These are phyloP conservation scores for Boletales sp. DNA, from an alignment of 768 basidiomycete genomes.

Conservation along the genomic window DNA sequence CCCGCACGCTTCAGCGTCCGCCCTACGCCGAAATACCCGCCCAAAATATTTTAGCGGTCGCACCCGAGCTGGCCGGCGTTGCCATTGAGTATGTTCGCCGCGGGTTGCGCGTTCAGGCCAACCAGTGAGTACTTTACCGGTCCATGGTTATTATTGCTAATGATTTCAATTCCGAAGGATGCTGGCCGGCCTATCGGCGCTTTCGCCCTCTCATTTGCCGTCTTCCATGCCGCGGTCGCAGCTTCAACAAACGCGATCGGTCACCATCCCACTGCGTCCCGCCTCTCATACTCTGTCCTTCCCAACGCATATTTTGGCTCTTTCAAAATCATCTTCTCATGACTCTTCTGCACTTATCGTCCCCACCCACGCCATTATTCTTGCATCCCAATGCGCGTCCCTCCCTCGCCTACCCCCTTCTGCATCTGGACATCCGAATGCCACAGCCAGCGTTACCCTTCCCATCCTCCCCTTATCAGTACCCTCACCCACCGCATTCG, in stretches of 20 bases:
- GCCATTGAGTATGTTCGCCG: constrained; percentile 66
- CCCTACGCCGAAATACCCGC: constrained; percentile 52
- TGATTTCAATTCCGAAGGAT: constrained; percentile 36
- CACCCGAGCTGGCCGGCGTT: constrained; percentile 45
- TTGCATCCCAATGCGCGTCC: constrained; percentile 65
- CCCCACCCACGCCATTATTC: constrained; percentile 66
- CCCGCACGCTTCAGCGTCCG: constrained; percentile 67
- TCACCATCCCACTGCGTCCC: constrained; percentile 31
- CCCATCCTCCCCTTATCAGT: constrained; percentile 64
- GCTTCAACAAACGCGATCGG: constrained; percentile 29
- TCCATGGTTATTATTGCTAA: constrained; percentile 11
- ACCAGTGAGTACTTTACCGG: constrained; percentile 34
- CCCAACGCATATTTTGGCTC: constrained; percentile 55
- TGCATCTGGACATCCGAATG: constrained; percentile 31
- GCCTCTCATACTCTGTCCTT: constrained; percentile 21
- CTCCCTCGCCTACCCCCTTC: constrained; percentile 53
- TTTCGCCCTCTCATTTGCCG: constrained; percentile 46
- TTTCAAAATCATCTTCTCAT: constrained; percentile 30
- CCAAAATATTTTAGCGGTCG: constrained; percentile 52
- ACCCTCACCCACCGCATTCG: constrained; percentile 60
- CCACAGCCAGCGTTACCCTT: constrained; percentile 38
- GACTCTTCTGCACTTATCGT: constrained; percentile 44
- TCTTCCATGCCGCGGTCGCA: constrained; percentile 28
- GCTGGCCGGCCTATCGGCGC: constrained; percentile 40
- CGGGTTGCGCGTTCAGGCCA: constrained; percentile 43